Evolutionary conservation across 108 stramenopile species (phyloP).

Genomic region (Schizochytrium sp.): DNA sequence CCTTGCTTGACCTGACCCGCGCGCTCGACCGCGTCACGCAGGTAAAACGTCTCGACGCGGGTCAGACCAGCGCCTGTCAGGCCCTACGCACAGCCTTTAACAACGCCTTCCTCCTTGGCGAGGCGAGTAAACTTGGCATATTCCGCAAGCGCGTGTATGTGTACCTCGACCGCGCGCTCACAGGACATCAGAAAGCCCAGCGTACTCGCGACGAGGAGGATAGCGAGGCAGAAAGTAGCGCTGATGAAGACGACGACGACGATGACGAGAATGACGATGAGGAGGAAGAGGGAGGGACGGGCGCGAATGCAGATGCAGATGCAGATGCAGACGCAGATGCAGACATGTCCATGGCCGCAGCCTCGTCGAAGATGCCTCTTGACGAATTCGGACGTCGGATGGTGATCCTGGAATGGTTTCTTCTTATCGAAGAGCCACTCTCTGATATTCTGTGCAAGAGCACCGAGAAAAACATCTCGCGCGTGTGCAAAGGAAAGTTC

Average conservation of each 20-base stretch:
- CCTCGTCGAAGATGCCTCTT: not conserved
- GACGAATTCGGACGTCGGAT: not conserved
- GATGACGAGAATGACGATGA: not conserved
- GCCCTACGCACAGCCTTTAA: not conserved
- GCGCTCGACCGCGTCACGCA: not conserved
- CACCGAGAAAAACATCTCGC: not conserved
- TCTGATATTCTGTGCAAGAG: not conserved
- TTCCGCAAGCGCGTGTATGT: not conserved
- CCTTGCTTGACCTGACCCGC: not conserved
- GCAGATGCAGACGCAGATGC: not conserved
- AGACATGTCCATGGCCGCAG: not conserved
- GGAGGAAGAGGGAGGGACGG: not conserved
- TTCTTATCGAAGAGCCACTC: not conserved
- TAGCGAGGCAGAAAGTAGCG: not conserved
- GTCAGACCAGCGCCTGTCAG: not conserved
- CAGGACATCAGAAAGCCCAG: not conserved
- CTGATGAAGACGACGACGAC: not conserved
- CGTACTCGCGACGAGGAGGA: not conserved
- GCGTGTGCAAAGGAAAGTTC: constrained; percentile 11
- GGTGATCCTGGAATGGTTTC: not conserved
- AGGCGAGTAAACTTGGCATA: not conserved
- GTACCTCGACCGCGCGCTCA: not conserved
- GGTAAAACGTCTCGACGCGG: not conserved
- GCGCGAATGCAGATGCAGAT: not conserved
- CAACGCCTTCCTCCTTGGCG: not conserved